Evolutionary conservation across 108 stramenopile genomes (phyloP).

Genomic region (Skeletonema menzelii): DNA sequence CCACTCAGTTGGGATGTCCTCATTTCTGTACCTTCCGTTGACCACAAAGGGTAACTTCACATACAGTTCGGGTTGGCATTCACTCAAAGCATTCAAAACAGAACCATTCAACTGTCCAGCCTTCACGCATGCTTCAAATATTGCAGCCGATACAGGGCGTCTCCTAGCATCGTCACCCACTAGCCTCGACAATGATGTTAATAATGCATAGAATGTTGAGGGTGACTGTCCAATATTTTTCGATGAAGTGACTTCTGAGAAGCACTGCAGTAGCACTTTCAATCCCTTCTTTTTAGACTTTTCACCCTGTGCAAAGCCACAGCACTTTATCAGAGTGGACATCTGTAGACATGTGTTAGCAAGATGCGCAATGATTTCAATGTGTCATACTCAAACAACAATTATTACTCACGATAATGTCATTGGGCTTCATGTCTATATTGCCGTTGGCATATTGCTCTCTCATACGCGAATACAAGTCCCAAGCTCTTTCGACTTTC

Average conservation of each 20-base stretch:
- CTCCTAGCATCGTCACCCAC: slow-evolving; percentile 18
- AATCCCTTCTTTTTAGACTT: slow-evolving; percentile 16
- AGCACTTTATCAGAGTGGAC: slow-evolving; percentile 32
- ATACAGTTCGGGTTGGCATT: slow-evolving; percentile 31
- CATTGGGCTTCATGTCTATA: slow-evolving; percentile 33
- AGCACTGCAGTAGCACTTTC: slow-evolving; percentile 35
- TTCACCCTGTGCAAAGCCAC: slow-evolving; percentile 18
- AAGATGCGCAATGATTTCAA: not conserved
- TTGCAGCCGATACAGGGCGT: slow-evolving; percentile 26
- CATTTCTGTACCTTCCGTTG: not conserved
- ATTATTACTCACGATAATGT: slow-evolving; percentile 33
- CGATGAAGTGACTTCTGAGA: slow-evolving; percentile 25
- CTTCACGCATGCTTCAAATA: slow-evolving; percentile 39
- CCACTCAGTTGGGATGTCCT: slow-evolving; percentile 36
- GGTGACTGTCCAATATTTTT: slow-evolving; percentile 21
- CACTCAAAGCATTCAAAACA: slow-evolving; percentile 32
- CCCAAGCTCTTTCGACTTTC: slow-evolving; percentile 37
- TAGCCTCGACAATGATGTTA: slow-evolving; percentile 20
- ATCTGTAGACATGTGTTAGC: slow-evolving; percentile 17
- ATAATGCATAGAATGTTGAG: slow-evolving; percentile 11
- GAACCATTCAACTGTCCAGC: slow-evolving; percentile 31
- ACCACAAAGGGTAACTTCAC: slow-evolving; percentile 19
- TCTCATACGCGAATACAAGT: slow-evolving; percentile 38
- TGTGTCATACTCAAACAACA: not conserved
- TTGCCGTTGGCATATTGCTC: slow-evolving; percentile 34